Percentiles rank a stretch among this genome's conserved stretches.
Evolutionary conservation across 352 stramenopile species (phyloP).

Genomic region (Globisporangium nagaii): DNA sequence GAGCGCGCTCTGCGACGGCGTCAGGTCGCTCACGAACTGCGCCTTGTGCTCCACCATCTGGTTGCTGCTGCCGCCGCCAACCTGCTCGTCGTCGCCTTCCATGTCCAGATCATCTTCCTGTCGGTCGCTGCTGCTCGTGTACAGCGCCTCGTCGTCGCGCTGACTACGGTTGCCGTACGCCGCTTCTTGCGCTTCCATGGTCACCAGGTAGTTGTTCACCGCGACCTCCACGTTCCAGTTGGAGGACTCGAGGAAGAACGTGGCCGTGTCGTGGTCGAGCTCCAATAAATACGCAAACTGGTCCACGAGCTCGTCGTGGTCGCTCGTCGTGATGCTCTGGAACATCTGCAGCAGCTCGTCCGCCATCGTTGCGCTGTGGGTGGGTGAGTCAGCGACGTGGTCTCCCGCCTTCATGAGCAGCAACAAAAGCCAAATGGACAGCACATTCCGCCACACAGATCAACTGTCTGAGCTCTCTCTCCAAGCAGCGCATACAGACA

Average conservation of each 20-base stretch:
- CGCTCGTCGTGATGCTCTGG: conserved; percentile 82
- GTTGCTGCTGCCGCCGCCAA: conserved; percentile 3
- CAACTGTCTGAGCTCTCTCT: no score
- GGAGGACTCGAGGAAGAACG: conserved; percentile 83
- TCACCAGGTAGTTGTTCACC: conserved; percentile 76
- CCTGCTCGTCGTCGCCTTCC: conserved; percentile 29
- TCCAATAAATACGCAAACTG: conserved; percentile 78
- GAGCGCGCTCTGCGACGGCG: conserved; percentile 44
- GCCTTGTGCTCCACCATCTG: conserved; percentile 31
- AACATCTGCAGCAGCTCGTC: conserved; percentile 86
- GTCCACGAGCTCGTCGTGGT: conserved; percentile 80
- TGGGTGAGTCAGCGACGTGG: neutral
- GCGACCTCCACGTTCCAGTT: conserved; percentile 88
- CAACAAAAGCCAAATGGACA: no score
- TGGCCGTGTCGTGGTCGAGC: conserved; percentile 57
- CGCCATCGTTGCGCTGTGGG: conserved; percentile 31
- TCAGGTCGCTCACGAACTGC: conserved; percentile 66
- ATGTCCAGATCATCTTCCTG: conserved; percentile 46
- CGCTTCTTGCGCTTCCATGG: conserved; percentile 38
- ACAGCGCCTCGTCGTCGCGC: neutral
- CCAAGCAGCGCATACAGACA: no score
- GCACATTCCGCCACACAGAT: no score
- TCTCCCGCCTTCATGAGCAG: neutral
- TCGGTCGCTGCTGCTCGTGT: neutral
- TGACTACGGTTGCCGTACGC: neutral